Base-by-base conservation (phyloP, 2,329 filamentous ascomycete genomes). In the Venturia pyrina region DNA sequence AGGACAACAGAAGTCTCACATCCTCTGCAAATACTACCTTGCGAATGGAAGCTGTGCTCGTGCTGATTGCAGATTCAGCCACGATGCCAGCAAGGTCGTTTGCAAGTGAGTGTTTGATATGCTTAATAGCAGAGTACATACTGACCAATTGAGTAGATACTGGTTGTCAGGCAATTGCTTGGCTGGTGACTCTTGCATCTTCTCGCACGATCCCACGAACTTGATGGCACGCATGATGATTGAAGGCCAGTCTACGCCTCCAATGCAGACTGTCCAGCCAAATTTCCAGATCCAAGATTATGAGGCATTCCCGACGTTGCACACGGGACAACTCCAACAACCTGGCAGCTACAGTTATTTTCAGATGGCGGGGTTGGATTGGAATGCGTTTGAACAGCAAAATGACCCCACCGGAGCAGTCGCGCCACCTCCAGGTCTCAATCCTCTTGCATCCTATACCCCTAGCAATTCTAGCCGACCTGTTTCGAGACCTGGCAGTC, bases 21-120 rank as follows among this genome's bases (percentile, higher is more conserved):
- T 97, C 48, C 90, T 98, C 53, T 99, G 95, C 84, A 96, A 96
- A 78, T 99, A 98, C 76, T 98, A 92, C 82, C 81, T 99, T 69
- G 93, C 93, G 11, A 96, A 90, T 8, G 95, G 95, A n/a, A 90
- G 95, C 76, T 99, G 95, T 75, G 87, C 97, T 64, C 87, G 95
- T 67, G 93, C 93, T 67, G 95, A 99, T 77, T 99, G 95, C 76
- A 89, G 93, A 66, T 99, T 98, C 77, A 96, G 93, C 70, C 95
- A 99, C 76, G 93, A 99, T 75, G 84, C 96, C 57, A 96, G 91
- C 74, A 96, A 90, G 73, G 95, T 97, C 72, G 85, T 99, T 68
- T 99, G 95, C 93, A 98, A 98, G 91, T 96, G 82, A 83, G 91
- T 89, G 53, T 64, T 37, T 48, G 61, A 17, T 28, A 46, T 56